These are phyloP conservation scores for Aspergillus spinulosporus DNA, from an alignment of 2,329 filamentous ascomycete genomes.

Conservation along the genomic window DNA sequence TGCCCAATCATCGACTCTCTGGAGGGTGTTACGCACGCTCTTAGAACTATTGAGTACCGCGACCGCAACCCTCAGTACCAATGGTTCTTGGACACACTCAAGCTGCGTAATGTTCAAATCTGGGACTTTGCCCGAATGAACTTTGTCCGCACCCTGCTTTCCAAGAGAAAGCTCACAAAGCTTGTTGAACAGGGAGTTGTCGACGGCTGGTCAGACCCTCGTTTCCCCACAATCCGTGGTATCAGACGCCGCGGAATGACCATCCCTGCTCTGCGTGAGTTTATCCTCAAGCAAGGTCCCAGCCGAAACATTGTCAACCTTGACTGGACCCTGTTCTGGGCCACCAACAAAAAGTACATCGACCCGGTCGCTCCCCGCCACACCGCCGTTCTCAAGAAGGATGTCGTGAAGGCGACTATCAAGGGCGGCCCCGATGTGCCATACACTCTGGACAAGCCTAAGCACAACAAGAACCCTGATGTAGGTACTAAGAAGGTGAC, in stretches of 20 bases:
- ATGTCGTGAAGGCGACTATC: constrained; percentile 69
- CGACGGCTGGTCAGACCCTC: constrained; percentile 54
- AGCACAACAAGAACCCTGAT: constrained; percentile 84
- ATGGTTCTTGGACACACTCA: constrained; percentile 52
- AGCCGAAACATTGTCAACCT: constrained; percentile 52
- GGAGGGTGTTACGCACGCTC: constrained; percentile 65
- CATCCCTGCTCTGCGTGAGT: constrained; percentile 50
- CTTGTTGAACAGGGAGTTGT: constrained; percentile 50
- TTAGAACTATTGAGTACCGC: constrained; percentile 63
- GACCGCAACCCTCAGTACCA: constrained; percentile 55
- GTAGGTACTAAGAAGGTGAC: constrained; percentile 83
- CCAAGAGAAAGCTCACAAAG: constrained; percentile 54
- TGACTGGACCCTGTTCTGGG: constrained; percentile 53
- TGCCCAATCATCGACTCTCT: constrained; percentile 64
- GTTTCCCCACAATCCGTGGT: constrained; percentile 53
- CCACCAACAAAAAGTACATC: constrained; percentile 75
- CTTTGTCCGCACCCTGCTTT: constrained; percentile 53
- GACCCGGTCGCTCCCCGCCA: constrained; percentile 73
- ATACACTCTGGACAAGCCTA: constrained; percentile 72
- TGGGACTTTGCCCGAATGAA: constrained; percentile 57
- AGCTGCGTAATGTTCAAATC: constrained; percentile 48
- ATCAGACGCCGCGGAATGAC: constrained; percentile 53
- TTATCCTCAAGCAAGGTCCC: constrained; percentile 53
- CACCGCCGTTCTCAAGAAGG: constrained; percentile 70
- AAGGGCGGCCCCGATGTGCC: constrained; percentile 61